Evolutionary conservation across 73 alveolate species (phyloP), one percentile per base, ranked within the genome.

Genomic region (Vitrella brassicaformis): DNA sequence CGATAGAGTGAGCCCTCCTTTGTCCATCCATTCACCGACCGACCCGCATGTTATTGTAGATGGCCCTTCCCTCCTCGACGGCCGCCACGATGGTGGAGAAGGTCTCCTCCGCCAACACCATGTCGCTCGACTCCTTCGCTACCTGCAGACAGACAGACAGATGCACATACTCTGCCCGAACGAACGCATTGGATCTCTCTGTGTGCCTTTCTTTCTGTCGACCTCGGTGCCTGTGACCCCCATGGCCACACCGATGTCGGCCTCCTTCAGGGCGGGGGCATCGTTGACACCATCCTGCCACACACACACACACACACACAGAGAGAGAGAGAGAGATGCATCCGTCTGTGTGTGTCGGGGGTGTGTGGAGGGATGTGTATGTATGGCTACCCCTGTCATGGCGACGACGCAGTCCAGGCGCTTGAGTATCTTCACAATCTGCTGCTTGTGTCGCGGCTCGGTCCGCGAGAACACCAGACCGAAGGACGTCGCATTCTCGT

Each of bases 201-300:
- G n/a, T n/a, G n/a, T n/a, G n/a, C n/a, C n/a, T n/a, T n/a, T n/a
- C n/a, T n/a, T n/a, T n/a, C n/a, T n/a, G n/a, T n/a, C n/a, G n/a
- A 89, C 95, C 67, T 87, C 95, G 25, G 92, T 86, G 66, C 95
- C 95, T 27, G 89, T 80, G 31, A 84, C 74, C 28, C 93, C 93
- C 93, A 89, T 89, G 29, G 94, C 90, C 72, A 89, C 80, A 47
- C 94, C 99, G 78, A 97, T 96, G 81, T 89, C 90, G 27, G 98
- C 96, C 87, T 90, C 85, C 80, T 90, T 91, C n/a, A 94, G 86
- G 29, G 99, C 99, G 9, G 99, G 99, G 27, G 99, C 99, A 89
- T 97, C 99, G 76, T 97, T 97, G 47, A 97, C 98, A 30, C 99
- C 99, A 87, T 97, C 99, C n/a, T n/a, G 26, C 99, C 99, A 68